Conservation (phyloP, 2,329 filamentous ascomycete genomes). For the Calcarisporium arbuscula region DNA sequence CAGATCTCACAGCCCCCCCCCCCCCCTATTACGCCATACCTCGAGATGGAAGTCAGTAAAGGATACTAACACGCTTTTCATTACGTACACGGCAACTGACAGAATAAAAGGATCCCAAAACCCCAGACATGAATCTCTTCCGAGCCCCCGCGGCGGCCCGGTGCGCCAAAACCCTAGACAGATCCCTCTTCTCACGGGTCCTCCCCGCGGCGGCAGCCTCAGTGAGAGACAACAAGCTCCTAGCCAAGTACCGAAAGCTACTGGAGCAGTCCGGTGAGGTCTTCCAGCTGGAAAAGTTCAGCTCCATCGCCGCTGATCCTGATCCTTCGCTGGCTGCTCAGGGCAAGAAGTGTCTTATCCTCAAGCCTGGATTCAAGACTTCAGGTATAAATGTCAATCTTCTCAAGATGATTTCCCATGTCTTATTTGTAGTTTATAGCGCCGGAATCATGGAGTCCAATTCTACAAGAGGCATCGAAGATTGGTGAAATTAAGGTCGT, state of each 20-base stretch:
- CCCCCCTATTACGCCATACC: no score
- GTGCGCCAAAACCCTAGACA: conserved; percentile 74
- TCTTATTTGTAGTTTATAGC: conserved; percentile 24
- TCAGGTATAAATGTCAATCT: no score
- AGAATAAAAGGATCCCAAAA: conserved; percentile 24
- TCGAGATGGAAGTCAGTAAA: conserved; percentile 26
- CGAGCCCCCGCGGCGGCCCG: conserved; percentile 70
- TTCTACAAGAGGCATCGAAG: conserved; percentile 61
- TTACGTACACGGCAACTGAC: no score
- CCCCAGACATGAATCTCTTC: conserved; percentile 54
- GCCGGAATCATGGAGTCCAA: conserved; percentile 68
- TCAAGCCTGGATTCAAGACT: conserved; percentile 49
- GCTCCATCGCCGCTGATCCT: conserved; percentile 58
- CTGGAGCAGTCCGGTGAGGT: conserved; percentile 62
- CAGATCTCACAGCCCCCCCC: no score
- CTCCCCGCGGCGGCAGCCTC: conserved; percentile 73
- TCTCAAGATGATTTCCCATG: no score
- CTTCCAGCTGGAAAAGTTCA: conserved; percentile 56
- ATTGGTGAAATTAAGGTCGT: conserved; percentile 63
- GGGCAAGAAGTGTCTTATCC: conserved; percentile 56
- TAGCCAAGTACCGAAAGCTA: conserved; percentile 62
- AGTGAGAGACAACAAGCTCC: conserved; percentile 67
- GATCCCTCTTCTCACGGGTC: conserved; percentile 72
- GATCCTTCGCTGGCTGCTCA: conserved; percentile 43
- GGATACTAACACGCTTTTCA: background rate